Evolutionary conservation across 805 yeast species (phyloP).

Genomic region (Naumovozyma baii): DNA sequence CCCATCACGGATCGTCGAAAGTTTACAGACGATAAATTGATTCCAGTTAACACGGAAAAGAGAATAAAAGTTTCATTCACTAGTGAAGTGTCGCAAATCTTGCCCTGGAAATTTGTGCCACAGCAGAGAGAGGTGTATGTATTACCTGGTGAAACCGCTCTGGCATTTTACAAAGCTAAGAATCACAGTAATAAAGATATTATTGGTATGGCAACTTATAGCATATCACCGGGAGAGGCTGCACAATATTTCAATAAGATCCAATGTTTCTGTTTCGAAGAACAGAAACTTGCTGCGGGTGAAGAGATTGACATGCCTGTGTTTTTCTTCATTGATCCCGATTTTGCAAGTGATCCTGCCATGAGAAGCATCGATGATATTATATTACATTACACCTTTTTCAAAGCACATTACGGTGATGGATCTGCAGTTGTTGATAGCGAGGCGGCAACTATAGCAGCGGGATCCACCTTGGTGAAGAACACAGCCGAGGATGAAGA

Average conservation of each 20-base stretch:
- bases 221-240: constrained; percentile 92
- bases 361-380: constrained; percentile 88
- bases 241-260: constrained; percentile 95
- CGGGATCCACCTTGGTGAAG: constrained; percentile 1
- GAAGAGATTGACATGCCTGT: constrained; percentile 99
- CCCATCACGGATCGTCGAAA: constrained; percentile 78
- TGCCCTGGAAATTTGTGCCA: constrained; percentile 94
- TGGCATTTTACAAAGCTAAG: constrained; percentile 89
- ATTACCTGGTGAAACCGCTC: constrained; percentile 94
- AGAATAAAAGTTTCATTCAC: constrained; percentile 81
- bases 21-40: constrained; percentile 77
- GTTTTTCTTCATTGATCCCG: constrained; percentile 94
- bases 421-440: constrained; percentile 30
- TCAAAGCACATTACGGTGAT: constrained; percentile 45
- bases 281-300: constrained; percentile 85
- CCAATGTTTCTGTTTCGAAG: constrained; percentile 97
- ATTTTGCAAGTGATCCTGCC: constrained; percentile 82
- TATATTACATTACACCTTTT: constrained; percentile 86
- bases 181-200: constrained; percentile 80
- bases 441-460: constrained; percentile 8
- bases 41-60: constrained; percentile 78
- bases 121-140: constrained; percentile 88
- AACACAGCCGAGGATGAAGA: neutral
- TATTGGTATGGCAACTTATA: constrained; percentile 97
- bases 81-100: constrained; percentile 77